phyloP scores from a whole-genome alignment of 2,329 filamentous ascomycete genomes.

The Aspergillus amoenus region DNA sequence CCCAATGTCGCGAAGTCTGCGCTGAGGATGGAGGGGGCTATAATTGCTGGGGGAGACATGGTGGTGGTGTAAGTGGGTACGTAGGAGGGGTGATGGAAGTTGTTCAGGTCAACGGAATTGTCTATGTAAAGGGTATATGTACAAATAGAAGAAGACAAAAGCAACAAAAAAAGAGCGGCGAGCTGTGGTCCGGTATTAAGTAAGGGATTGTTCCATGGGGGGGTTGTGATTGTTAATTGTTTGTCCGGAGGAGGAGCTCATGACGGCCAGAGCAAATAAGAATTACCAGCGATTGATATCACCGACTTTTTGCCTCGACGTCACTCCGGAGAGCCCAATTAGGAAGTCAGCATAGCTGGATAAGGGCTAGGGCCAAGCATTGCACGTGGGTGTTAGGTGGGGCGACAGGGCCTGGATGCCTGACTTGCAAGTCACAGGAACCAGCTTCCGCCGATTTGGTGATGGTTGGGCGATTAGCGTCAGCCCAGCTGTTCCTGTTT shows the following conservation, averaged over 20 bases:
- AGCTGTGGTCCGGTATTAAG: not conserved
- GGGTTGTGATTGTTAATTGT: not conserved
- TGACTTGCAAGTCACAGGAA: constrained; percentile 18
- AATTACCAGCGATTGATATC: constrained; percentile 17
- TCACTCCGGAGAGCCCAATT: constrained; percentile 22
- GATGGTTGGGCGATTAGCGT: not conserved
- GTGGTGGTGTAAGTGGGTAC: not conserved
- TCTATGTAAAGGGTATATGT: not conserved
- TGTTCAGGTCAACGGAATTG: not conserved
- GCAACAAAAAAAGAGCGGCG: not conserved
- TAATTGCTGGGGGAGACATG: constrained; percentile 90
- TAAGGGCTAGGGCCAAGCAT: constrained; percentile 24
- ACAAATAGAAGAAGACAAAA: not conserved
- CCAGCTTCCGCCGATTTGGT: not conserved
- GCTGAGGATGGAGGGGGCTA: constrained; percentile 96
- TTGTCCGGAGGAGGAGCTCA: not conserved
- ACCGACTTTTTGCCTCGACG: constrained; percentile 20
- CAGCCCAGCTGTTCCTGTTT: not conserved
- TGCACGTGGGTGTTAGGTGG: constrained; percentile 15
- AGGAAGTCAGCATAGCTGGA: constrained; percentile 16
- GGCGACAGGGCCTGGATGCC: constrained; percentile 14
- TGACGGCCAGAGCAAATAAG: not conserved
- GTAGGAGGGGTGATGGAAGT: not conserved
- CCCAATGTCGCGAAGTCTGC: constrained; percentile 92
- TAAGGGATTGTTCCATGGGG: not conserved